A percentile compares a stretch with the other conserved stretches of the same genome.
Evolutionary conservation across 2,329 filamentous ascomycete genomes (phyloP).

Genomic region (Basipetospora chlamydospora): DNA sequence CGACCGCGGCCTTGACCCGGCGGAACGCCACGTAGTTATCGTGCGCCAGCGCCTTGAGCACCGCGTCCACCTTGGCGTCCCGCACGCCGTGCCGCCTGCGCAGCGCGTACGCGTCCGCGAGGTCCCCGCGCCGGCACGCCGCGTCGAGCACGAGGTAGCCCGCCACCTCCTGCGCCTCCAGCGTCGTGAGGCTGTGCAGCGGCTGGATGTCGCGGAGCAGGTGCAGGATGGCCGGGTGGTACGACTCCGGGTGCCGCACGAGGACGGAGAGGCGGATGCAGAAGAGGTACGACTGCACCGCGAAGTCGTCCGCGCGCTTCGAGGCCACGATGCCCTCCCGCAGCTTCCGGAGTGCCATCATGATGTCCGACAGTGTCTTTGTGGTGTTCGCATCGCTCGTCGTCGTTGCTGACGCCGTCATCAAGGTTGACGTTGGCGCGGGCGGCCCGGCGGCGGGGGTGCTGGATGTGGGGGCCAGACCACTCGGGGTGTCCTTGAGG

Average conservation of each 20-base stretch:
- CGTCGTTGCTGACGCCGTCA: too few species aligned
- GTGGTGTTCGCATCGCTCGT: too few species aligned
- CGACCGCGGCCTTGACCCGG: conserved; percentile 53
- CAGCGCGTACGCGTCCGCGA: conserved; percentile 58
- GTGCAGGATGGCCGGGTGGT: conserved; percentile 73
- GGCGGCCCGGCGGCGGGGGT: conserved; percentile 6
- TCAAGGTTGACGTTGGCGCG: too few species aligned
- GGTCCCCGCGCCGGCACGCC: conserved; percentile 66
- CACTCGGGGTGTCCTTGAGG: conserved; percentile 9
- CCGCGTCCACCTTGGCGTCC: conserved; percentile 53
- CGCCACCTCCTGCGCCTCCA: conserved; percentile 66
- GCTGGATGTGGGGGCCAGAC: neutral
- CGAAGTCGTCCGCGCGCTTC: conserved; percentile 62
- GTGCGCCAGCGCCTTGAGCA: conserved; percentile 56
- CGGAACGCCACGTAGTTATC: conserved; percentile 77
- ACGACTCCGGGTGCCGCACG: conserved; percentile 70
- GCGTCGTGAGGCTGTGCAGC: conserved; percentile 48
- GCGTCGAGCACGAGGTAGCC: conserved; percentile 76
- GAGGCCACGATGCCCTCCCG: conserved; percentile 78
- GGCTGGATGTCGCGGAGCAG: conserved; percentile 60
- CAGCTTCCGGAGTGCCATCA: conserved; percentile 79
- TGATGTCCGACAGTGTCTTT: conserved; percentile 56
- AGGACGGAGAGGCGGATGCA: conserved; percentile 74
- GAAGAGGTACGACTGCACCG: conserved; percentile 82
- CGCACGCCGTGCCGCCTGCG: conserved; percentile 45